Percentiles rank a stretch among this genome's conserved stretches.
These are phyloP conservation scores for Ensete glaucum DNA, from an alignment of 176 grass and related monocot species.

Conservation along the genomic window DNA sequence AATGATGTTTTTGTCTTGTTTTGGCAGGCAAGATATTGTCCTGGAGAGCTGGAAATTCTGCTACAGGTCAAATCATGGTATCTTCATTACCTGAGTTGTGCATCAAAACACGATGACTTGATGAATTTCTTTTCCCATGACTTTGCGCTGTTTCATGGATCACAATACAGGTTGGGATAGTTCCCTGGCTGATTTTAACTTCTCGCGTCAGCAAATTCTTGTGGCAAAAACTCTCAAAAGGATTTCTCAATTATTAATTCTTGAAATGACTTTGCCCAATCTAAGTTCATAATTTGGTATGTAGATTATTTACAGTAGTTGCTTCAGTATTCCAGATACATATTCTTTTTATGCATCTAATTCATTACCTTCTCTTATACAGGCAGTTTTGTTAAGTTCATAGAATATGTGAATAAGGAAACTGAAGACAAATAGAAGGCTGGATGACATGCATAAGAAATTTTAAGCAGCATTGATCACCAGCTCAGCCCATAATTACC, in stretches of 20 bases:
- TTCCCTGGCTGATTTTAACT: constrained; percentile 83
- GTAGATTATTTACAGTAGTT: background rate
- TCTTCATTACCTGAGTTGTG: background rate
- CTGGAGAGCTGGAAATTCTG: constrained; percentile 53
- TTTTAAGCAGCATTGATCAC: background rate
- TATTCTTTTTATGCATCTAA: background rate
- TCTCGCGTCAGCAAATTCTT: constrained; percentile 59
- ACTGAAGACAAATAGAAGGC: background rate
- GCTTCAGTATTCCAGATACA: too few relatives aligned
- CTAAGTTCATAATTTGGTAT: background rate
- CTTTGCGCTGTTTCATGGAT: background rate
- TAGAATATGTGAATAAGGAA: background rate
- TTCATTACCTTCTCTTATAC: background rate
- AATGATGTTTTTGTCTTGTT: constrained; percentile 2
- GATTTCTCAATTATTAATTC: background rate
- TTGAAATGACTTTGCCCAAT: background rate
- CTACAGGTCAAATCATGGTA: constrained; percentile 54
- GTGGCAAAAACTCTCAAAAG: constrained; percentile 36
- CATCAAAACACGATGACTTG: background rate
- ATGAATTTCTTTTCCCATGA: background rate
- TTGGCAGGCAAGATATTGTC: constrained; percentile 57
- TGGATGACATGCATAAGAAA: background rate
- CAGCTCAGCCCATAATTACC: background rate
- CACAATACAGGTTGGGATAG: constrained; percentile 63
- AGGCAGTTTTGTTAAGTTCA: background rate